Evolutionary conservation across 2,329 filamentous ascomycete species (phyloP).

Genomic region (Leptodontidium sp.): DNA sequence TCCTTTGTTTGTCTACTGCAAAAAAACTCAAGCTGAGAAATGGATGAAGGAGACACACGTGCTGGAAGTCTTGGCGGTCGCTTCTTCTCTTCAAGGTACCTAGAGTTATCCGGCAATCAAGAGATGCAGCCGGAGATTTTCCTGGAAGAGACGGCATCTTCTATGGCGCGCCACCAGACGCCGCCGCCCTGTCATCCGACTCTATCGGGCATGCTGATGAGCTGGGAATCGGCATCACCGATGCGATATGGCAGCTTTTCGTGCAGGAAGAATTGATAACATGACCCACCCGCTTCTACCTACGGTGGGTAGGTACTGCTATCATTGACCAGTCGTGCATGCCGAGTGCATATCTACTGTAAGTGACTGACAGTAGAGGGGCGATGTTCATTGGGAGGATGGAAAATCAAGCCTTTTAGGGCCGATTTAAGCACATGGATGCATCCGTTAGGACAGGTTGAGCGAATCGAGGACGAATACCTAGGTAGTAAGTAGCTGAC

Average conservation of each 20-base stretch:
- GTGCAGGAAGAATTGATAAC: background rate
- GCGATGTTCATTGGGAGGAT: background rate
- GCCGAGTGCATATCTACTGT: too few relatives aligned
- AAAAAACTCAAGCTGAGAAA: background rate
- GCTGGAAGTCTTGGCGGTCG: constrained; percentile 9
- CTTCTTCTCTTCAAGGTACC: background rate
- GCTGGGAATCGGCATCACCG: background rate
- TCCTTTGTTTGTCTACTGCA: background rate
- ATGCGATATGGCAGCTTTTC: constrained; percentile 6
- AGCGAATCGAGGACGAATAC: background rate
- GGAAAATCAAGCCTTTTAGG: constrained; percentile 15
- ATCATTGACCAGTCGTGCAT: background rate
- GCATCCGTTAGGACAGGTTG: background rate
- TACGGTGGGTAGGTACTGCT: background rate
- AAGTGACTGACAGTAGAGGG: too few relatives aligned
- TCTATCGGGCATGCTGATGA: background rate
- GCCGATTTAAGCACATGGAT: background rate
- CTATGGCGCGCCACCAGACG: background rate
- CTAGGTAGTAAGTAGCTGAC: too few relatives aligned
- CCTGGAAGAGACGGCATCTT: constrained; percentile 1
- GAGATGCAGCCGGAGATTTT: background rate
- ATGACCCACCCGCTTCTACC: too few relatives aligned
- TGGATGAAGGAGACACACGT: background rate
- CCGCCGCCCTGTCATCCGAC: background rate
- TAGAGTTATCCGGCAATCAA: background rate